Evolutionary conservation across 2,329 filamentous ascomycete species (phyloP).

Genomic region (Epichloe uncinata): DNA sequence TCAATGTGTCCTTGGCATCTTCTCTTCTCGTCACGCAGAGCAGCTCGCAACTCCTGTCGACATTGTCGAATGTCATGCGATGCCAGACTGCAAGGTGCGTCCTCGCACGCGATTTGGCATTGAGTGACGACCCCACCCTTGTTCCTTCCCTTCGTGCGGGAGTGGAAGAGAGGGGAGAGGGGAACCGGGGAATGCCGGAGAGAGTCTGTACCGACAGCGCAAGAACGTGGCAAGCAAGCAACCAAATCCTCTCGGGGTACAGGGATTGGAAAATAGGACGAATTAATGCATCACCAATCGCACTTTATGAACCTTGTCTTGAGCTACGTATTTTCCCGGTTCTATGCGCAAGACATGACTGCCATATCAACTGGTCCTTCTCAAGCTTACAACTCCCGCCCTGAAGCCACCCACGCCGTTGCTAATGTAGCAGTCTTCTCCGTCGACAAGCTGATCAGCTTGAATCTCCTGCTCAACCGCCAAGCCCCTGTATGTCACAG

Average conservation of each 20-base stretch:
- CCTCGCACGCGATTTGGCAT: neutral
- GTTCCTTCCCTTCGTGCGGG: neutral
- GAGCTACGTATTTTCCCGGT: neutral
- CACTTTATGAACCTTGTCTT: neutral
- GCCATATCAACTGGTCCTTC: neutral
- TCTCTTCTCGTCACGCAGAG: neutral
- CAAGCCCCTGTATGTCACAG: slow-evolving; percentile 29
- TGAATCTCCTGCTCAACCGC: slow-evolving; percentile 52
- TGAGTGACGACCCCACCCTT: neutral
- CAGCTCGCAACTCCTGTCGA: neutral
- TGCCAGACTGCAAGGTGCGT: neutral
- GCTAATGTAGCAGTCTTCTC: slow-evolving; percentile 77
- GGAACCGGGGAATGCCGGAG: no score
- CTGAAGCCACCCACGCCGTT: slow-evolving; percentile 77
- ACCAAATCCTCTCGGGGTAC: no score
- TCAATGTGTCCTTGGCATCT: neutral
- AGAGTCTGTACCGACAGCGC: no score
- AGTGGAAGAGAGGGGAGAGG: no score
- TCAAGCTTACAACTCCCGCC: slow-evolving; percentile 27
- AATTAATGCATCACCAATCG: no score
- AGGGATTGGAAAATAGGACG: no score
- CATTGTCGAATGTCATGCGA: neutral
- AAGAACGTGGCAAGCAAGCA: no score
- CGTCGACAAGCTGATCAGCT: slow-evolving; percentile 48
- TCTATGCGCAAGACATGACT: neutral